Evolutionary conservation across 148 eudicot genomes (phyloP), one percentile per base, ranked within the genome.

Genomic region (Rhododendron ovatum): DNA sequence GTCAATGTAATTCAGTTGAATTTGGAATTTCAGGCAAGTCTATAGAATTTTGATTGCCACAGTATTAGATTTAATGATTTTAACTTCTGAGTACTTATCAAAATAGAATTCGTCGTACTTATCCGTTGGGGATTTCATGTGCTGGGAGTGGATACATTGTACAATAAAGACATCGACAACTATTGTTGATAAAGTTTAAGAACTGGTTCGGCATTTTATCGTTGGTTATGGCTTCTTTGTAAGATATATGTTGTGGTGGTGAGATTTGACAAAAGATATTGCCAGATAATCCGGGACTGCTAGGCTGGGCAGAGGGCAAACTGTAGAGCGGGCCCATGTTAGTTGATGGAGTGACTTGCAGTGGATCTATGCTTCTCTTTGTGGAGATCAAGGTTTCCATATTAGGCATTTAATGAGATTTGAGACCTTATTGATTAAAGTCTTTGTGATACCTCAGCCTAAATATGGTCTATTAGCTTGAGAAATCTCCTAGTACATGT

Each of bases 1-100:
- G 87, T 91, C 84, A 77, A 53, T 48, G 11, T 13, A 15, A 55
- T 17, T 73, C 15, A 30, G 84, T 57, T 43, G 57, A 33, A 20
- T 67, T 48, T 43, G 3, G 79, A 75, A 86, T 57, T 75, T 11
- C 9, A 24, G 37, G 67, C 43, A 2, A 11, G 41, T 24, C 57
- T 22, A 20, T 45, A 37, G 7, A 30, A 37, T 59, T 78, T 51
- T 26, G 57, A 79, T 79, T 26, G 33, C 17, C 30, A 50, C 4
- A 13, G 22, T 14, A 48, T 74, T 55, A 33, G 86, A 15, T 84
- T 59, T 50, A 50, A 35, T 65, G 35, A 75, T 84, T 24, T 11
- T 33, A 26, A 76, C 26, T n/a, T 13, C 8, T 15, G 12, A 39
- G 13, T 37, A 28, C 28, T 43, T 35, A 85, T 41, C 39, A 80